Percentiles rank a stretch among this genome's conserved stretches.
phyloP scores from a whole-genome alignment of 371 early-diverging fungal species.

The Syncephalastrum contaminatum region DNA sequence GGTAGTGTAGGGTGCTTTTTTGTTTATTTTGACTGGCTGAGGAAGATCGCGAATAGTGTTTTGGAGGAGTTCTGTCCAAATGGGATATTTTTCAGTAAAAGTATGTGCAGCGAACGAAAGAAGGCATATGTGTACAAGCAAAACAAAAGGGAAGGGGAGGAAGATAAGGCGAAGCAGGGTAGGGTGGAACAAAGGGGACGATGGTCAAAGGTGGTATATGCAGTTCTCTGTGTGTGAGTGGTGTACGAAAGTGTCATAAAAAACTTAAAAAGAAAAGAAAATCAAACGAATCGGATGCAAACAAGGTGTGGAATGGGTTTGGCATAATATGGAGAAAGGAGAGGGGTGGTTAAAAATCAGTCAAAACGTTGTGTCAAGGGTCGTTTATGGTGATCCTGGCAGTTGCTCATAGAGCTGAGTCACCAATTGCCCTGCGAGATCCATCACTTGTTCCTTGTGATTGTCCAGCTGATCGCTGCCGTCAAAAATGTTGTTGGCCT shows the following conservation, averaged over 20 bases:
- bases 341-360: neutral
- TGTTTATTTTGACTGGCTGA: no score
- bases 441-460: slow-evolving; percentile 30
- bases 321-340: neutral
- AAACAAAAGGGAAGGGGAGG: no score
- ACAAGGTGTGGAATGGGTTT: neutral
- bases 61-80: no score
- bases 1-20: no score
- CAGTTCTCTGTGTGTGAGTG: no score
- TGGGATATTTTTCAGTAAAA: no score
- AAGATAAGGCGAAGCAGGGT: no score
- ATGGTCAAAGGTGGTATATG: no score
- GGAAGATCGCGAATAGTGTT: no score
- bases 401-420: slow-evolving; percentile 38
- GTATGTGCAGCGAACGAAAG: no score
- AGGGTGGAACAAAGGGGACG: no score
- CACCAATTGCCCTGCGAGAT: slow-evolving; percentile 34
- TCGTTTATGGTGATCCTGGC: slow-evolving; percentile 39
- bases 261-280: neutral
- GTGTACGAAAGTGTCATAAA: neutral
- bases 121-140: no score
- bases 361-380: neutral
- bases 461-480: slow-evolving; percentile 26
- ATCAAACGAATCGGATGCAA: neutral
- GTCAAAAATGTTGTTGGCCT: slow-evolving; percentile 20